Base-by-base conservation (phyloP, 1,139 yeast species). In the Geotrichum candidum region DNA sequence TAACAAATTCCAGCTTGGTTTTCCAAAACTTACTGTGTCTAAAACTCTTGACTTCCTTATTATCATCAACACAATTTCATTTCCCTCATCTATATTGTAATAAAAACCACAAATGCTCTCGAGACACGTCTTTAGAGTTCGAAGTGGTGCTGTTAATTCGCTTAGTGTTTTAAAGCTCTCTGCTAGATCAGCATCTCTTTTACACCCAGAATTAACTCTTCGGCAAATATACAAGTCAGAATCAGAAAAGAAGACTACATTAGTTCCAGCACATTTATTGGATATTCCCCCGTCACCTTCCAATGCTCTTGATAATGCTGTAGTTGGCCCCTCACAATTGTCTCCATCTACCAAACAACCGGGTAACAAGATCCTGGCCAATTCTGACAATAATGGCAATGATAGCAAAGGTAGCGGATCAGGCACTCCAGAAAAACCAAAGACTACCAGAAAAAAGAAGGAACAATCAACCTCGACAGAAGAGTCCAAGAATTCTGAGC, bases 371-470 rank as follows among this genome's bases (percentile, higher is more conserved):
- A 61, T 60, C 52, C 41, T 51, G 9, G 60, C 58, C 10, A 52
- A 54, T 29, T 52, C 55, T 11, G 58, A 61, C 51, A 56, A 57
- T 22, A 41, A 53, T 15, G 59, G 56, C 46, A 56, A 58, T 18
- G 52, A 33, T 13, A 57, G 53, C 25, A 41, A 41, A n/a, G 48
- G 48, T 41, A 41, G 13, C 48, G 48, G 48, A 41, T 41, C 48
- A 41, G n/a, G 48, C 23, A 10, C 22, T 3, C 54, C 58, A 18
- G 56, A 57, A 25, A 56, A 56, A 45, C 51, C 55, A 18, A 56
- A 56, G 59, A 48, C 51, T 15, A 51, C 52, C 35, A 48, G 59
- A 23, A 56, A 56, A 54, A 56, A 56, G 55, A 54, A 54, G 51
- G 59, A 56, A 38, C 33, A 48, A 7, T 38, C 59, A n/a, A n/a